phyloP scores from a whole-genome alignment of 768 basidiomycete genomes.

The Fistulinella prunicolor region DNA sequence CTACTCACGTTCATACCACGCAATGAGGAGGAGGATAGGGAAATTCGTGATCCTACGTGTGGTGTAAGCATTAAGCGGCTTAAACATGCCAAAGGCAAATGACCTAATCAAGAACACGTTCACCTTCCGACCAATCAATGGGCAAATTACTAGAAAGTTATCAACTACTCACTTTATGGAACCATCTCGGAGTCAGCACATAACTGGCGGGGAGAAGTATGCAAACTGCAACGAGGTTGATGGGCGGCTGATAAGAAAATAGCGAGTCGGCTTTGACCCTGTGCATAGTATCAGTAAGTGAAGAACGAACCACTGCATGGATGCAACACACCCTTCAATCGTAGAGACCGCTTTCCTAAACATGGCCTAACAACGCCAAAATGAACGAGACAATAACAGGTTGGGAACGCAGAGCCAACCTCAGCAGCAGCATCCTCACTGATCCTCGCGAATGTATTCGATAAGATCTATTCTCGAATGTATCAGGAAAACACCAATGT shows the following conservation, averaged over 20 bases:
- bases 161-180: constrained; percentile 73
- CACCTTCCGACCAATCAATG: constrained; percentile 44
- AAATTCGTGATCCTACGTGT: constrained; percentile 68
- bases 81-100: background rate
- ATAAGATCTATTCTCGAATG: constrained; percentile 66
- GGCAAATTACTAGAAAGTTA: constrained; percentile 4
- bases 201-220: constrained; percentile 87
- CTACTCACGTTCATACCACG: constrained; percentile 70
- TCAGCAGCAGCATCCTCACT: constrained; percentile 92
- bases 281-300: constrained; percentile 13
- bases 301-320: background rate
- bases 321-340: constrained; percentile 74
- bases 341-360: constrained; percentile 92
- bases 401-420: constrained; percentile 37
- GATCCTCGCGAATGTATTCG: constrained; percentile 92
- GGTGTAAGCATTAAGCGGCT: background rate
- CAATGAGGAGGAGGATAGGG: constrained; percentile 76
- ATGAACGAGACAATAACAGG: background rate
- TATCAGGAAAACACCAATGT: constrained; percentile 1
- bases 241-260: constrained; percentile 92
- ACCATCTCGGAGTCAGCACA: constrained; percentile 90
- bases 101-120: constrained; percentile 88
- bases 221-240: constrained; percentile 85
- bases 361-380: constrained; percentile 62
- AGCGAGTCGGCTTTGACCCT: constrained; percentile 87